These are phyloP conservation scores for Lepiota venenata DNA, from an alignment of 768 basidiomycete genomes.

Conservation along the genomic window DNA sequence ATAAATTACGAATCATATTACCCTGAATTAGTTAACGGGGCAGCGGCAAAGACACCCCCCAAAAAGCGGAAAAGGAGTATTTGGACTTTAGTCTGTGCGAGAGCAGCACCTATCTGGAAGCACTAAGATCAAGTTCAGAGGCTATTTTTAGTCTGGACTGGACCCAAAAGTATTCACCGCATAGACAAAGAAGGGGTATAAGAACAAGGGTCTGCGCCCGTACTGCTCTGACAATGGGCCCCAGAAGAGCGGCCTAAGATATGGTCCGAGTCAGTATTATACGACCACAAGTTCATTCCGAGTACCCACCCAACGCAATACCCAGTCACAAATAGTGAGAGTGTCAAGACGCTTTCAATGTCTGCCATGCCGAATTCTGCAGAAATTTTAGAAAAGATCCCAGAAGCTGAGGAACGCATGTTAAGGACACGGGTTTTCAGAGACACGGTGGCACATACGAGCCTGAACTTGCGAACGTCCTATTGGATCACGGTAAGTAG, in stretches of 20 bases:
- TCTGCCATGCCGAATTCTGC: constrained; percentile 44
- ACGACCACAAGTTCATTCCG: too few species aligned
- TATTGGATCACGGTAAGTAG: constrained; percentile 19
- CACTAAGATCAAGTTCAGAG: constrained; percentile 26
- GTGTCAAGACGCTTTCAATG: constrained; percentile 50
- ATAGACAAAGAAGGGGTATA: constrained; percentile 55
- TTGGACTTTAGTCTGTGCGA: constrained; percentile 56
- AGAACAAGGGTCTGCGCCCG: constrained; percentile 58
- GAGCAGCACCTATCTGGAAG: constrained; percentile 63
- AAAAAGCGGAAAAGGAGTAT: constrained; percentile 70
- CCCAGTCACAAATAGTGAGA: constrained; percentile 67
- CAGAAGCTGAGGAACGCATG: constrained; percentile 32
- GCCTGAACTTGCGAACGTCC: constrained; percentile 65
- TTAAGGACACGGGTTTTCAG: neutral
- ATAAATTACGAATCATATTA: constrained; percentile 31
- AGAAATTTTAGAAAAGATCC: constrained; percentile 41
- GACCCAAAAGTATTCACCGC: constrained; percentile 29
- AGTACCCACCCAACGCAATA: constrained; percentile 51
- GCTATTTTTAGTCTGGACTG: neutral
- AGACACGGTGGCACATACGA: constrained; percentile 25
- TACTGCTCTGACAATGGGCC: constrained; percentile 52
- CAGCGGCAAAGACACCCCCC: constrained; percentile 66
- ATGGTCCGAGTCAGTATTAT: neutral
- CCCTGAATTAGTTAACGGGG: constrained; percentile 70
- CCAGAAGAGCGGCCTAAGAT: constrained; percentile 47